Base-by-base conservation (phyloP, 2,329 filamentous ascomycete species). In the Bipolaris victoriae region DNA sequence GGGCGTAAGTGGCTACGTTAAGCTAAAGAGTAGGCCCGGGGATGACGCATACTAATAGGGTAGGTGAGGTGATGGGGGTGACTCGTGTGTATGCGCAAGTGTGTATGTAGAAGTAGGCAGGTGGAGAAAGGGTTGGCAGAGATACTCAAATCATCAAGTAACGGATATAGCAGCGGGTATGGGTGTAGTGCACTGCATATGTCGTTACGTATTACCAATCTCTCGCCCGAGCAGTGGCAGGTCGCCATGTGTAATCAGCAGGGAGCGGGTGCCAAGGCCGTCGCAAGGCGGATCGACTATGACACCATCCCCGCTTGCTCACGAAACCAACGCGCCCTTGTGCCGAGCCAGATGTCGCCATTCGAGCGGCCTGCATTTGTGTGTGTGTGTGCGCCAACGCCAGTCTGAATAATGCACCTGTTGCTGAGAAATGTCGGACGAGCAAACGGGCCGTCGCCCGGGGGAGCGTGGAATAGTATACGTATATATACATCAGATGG, bases 1-100 rank as follows among this genome's bases (percentile, higher is more conserved):
- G 60, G 72, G 76, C 29, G 65, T 70, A 20, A 75, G 76, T 61
- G 79, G 79, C 3, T 82, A 79, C 76, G 79, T 77, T 58, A 80
- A 80, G 67, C 64, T 81, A n/a, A 78, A 78, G 70, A 77, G 74
- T 55, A 63, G 76, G 45, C 70, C 57, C 49, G 72, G 71, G 26
- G 73, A 75, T 15, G 55, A 52, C 44, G 37, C 44, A 39, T 51
- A 39, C 36, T 52, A n/a, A 54, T 54, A 51, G 7, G 15, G n/a
- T 20, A 33, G 29, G 2, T 11, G 29, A 31, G 3, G 29, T 11
- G 10, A 31, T 11, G 29, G 29, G 11, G 29, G 10, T 31, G 29
- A 5, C 29, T 31, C 10, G 10, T 31, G 29, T 11, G 29, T 31
- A 31, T 31, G 29, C 29, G 29, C 7, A 5, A 13, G 29, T 13